These are phyloP conservation scores for Fragilariopsis cylindrus DNA, from an alignment of 108 stramenopile species.

Conservation along the genomic window DNA sequence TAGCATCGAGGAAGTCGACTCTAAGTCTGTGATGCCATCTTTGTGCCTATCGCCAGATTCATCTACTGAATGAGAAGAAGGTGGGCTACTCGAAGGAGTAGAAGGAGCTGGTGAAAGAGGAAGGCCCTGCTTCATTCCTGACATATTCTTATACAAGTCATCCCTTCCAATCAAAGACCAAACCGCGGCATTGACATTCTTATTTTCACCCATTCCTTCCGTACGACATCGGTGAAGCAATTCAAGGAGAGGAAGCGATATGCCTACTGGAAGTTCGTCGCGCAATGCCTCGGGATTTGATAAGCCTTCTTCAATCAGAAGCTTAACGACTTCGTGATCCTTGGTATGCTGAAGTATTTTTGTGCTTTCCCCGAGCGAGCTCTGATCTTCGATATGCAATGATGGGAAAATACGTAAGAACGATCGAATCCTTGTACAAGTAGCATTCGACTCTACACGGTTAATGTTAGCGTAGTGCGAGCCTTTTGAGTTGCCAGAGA, in stretches of 20 bases:
- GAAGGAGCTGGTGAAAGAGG: slow-evolving; percentile 4
- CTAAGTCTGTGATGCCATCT: slow-evolving; percentile 80
- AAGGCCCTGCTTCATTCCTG: neutral
- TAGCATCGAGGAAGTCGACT: slow-evolving; percentile 79
- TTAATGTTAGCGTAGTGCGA: neutral
- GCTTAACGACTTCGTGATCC: slow-evolving; percentile 43
- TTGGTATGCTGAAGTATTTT: neutral
- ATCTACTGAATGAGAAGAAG: neutral
- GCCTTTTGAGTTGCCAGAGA: slow-evolving; percentile 3
- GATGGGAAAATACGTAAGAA: slow-evolving; percentile 48
- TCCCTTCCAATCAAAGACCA: slow-evolving; percentile 81
- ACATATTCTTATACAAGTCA: slow-evolving; percentile 59
- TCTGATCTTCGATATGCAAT: slow-evolving; percentile 30
- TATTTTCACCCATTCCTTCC: neutral
- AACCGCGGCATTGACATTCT: slow-evolving; percentile 31
- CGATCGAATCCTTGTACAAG: slow-evolving; percentile 47
- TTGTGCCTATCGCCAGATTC: slow-evolving; percentile 52
- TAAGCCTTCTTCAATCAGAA: slow-evolving; percentile 72
- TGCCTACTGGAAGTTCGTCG: slow-evolving; percentile 62
- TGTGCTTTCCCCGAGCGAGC: neutral
- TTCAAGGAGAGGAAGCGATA: slow-evolving; percentile 71
- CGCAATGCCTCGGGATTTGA: slow-evolving; percentile 38
- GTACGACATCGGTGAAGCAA: slow-evolving; percentile 59
- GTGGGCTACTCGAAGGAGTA: neutral
- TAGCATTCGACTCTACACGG: slow-evolving; percentile 38